A percentile compares a stretch with the other conserved stretches of the same genome.
These are phyloP conservation scores for Ceratocystis papillata DNA, from an alignment of 2,329 filamentous ascomycete genomes.

Conservation along the genomic window DNA sequence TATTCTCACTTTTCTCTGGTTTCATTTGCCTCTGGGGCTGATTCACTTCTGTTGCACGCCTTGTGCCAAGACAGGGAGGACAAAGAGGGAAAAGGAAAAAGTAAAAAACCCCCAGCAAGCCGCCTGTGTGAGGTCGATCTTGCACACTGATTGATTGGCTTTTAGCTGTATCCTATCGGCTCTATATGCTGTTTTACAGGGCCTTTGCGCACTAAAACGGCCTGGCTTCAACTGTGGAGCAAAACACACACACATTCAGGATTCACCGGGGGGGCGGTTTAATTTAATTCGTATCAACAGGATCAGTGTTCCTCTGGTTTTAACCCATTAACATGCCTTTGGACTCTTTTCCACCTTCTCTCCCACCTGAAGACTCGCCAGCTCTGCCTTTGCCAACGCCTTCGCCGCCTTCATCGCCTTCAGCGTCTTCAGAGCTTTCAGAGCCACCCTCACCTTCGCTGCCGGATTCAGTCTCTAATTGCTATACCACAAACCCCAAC, in stretches of 20 bases:
- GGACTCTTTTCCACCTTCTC: not conserved
- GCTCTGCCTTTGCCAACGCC: conserved; percentile 3
- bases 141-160: not conserved
- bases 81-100: not conserved
- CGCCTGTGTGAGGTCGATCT: not conserved
- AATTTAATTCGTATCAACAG: not conserved
- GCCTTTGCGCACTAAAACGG: not conserved
- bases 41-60: conserved; percentile 8
- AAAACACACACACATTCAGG: not conserved
- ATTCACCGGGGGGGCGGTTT: not conserved
- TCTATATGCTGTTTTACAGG: not conserved
- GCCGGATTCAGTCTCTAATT: conserved; percentile 10
- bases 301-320: conserved; percentile 3
- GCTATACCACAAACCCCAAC: conserved; percentile 1
- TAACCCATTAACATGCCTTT: not conserved
- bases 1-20: not conserved
- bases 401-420: not conserved
- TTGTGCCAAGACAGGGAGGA: not conserved
- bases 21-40: conserved; percentile 14
- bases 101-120: not conserved
- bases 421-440: not conserved
- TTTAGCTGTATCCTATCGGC: not conserved
- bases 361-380: not conserved
- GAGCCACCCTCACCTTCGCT: too few species aligned
- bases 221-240: conserved; percentile 1